phyloP scores from a whole-genome alignment of 805 yeast genomes.

The Lachancea nothofagi region DNA sequence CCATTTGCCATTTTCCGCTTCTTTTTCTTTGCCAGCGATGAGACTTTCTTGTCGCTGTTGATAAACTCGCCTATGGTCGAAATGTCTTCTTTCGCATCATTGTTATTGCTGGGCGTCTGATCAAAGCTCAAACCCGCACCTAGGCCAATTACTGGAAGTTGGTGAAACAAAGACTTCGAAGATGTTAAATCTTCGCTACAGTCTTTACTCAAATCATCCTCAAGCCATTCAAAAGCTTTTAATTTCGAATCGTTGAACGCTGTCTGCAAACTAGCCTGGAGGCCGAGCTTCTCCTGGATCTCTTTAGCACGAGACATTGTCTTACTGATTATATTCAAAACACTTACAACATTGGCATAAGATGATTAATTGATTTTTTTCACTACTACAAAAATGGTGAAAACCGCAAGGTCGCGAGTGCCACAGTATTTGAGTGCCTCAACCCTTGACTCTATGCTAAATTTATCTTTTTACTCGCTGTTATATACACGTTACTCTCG shows the following conservation, averaged over 20 bases:
- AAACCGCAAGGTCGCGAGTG: too few relatives aligned
- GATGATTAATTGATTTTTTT: too few relatives aligned
- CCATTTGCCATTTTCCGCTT: too few relatives aligned
- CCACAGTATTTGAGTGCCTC: too few relatives aligned
- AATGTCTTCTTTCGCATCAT: slow-evolving; percentile 19
- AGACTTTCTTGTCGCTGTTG: slow-evolving; percentile 30
- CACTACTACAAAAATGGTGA: too few relatives aligned
- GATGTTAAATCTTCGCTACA: slow-evolving; percentile 1
- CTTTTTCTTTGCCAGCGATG: slow-evolving; percentile 30
- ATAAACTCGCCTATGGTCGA: slow-evolving; percentile 35
- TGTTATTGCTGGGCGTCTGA: background rate
- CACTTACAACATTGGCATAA: too few relatives aligned
- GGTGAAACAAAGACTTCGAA: slow-evolving; percentile 24
- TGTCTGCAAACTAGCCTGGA: slow-evolving; percentile 31
- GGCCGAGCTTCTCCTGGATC: slow-evolving; percentile 29
- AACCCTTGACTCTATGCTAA: too few relatives aligned
- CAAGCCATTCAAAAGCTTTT: slow-evolving; percentile 29
- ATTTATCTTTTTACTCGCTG: background rate
- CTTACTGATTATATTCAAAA: background rate
- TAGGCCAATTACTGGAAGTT: slow-evolving; percentile 31
- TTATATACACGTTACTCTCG: slow-evolving; percentile 1
- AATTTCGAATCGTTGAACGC: slow-evolving; percentile 20
- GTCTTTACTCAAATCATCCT: background rate
- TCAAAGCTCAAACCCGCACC: slow-evolving; percentile 30
- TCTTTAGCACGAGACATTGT: slow-evolving; percentile 32